Base-by-base conservation (phyloP, 495 filamentous ascomycete genomes). In the Talaromyces liani region DNA sequence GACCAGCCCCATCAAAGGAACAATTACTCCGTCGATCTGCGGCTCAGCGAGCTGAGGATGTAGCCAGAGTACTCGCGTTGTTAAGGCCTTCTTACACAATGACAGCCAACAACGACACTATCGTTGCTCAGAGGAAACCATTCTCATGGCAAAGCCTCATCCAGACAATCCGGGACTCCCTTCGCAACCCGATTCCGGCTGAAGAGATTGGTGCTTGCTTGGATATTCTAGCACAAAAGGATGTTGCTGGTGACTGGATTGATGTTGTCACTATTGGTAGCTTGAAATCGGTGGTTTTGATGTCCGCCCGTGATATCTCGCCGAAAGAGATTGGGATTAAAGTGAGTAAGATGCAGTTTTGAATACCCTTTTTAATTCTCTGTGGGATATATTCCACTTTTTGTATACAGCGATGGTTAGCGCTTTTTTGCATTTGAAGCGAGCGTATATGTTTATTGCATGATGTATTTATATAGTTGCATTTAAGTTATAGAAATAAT, bases 231-330 rank as follows among this genome's bases (percentile, higher is more conserved):
- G 72, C 75, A 3, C 73, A 75, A 56, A 29, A 72, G 16, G 72
- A 73, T 41, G 68, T 80, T 62, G 78, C 78, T 49, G 78, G 77
- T 29, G 68, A 78, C 49, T 80, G 78, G 78, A 66, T 80, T 25
- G 75, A 68, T 29, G 61, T 80, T 59, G 77, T 80, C 20, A 72
- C 70, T n/a, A 67, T 80, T 60, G 75, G 75, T 10, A 66, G 73
- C 33, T 68, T 78, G 64, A 73, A 71, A 57, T 76, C 77, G 1
- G 76, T 80, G 18, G 76, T 80, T 27, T 69, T 80, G 70, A 79
- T 73, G 66, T 80, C 78, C 16, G 77, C 68, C 62, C 72, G 69
- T 12, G 73, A 79, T 59, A 72, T 78, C 54, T 75, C 72, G 39
- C 66, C 71, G 29, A 78, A 73, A 58, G 73, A 80, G 5, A 74